These are phyloP conservation scores for Penicillium robsamsonii DNA, from an alignment of 495 filamentous ascomycete species.

Conservation along the genomic window DNA sequence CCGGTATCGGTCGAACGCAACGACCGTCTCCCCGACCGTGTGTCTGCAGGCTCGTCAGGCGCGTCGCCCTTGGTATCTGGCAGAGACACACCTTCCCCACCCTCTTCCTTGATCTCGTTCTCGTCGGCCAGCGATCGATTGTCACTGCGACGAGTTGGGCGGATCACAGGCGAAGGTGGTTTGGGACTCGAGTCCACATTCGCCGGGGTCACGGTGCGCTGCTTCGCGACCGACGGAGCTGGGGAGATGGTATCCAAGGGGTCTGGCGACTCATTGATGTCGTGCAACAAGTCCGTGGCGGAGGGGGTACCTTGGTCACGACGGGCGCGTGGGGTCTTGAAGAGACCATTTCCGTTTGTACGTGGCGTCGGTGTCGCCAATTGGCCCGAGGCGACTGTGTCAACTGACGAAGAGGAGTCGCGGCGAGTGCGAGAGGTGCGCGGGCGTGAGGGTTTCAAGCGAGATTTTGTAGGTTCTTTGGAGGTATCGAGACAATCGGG, in stretches of 20 bases:
- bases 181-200: slow-evolving; percentile 11
- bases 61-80: slow-evolving; percentile 12
- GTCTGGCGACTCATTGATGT: slow-evolving; percentile 35
- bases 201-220: slow-evolving; percentile 11
- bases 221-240: slow-evolving; percentile 15
- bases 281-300: slow-evolving; percentile 13
- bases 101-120: neutral
- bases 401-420: slow-evolving; percentile 20
- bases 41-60: slow-evolving; percentile 8
- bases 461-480: slow-evolving; percentile 17
- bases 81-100: neutral
- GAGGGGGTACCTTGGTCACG: slow-evolving; percentile 16
- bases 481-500: slow-evolving; percentile 42
- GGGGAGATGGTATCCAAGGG: slow-evolving; percentile 43
- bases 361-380: slow-evolving; percentile 21
- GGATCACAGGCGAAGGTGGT: slow-evolving; percentile 13
- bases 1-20: slow-evolving; percentile 52
- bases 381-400: slow-evolving; percentile 21
- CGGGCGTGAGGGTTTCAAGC: slow-evolving; percentile 23
- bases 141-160: slow-evolving; percentile 20
- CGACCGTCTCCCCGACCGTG: slow-evolving; percentile 39
- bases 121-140: slow-evolving; percentile 8
- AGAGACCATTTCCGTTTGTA: slow-evolving; percentile 22
- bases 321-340: slow-evolving; percentile 15
- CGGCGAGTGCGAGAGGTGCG: slow-evolving; percentile 21